phyloP scores from a whole-genome alignment of 768 basidiomycete genomes.

The Suillus alpinus region DNA sequence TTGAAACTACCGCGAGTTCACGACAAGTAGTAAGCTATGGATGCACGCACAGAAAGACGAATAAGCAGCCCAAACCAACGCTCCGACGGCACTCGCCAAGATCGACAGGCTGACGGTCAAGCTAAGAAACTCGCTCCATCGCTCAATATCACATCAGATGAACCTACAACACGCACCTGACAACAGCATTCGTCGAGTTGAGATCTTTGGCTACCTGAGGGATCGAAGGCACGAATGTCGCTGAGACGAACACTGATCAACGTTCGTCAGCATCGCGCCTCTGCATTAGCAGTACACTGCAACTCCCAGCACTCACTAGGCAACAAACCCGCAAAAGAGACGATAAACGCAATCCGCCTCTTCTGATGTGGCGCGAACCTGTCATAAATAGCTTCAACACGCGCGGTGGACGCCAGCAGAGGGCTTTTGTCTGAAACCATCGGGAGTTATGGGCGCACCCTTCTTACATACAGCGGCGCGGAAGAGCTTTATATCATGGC shows the following conservation, averaged over 20 bases:
- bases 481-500: background rate
- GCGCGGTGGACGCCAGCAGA: background rate
- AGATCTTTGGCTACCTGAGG: slow-evolving; percentile 65
- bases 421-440: slow-evolving; percentile 5
- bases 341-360: slow-evolving; percentile 47
- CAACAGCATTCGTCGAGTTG: slow-evolving; percentile 47
- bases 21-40: slow-evolving; percentile 10
- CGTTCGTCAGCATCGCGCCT: background rate
- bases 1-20: background rate
- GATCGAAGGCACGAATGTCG: slow-evolving; percentile 66
- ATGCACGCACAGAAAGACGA: slow-evolving; percentile 44
- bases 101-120: slow-evolving; percentile 53
- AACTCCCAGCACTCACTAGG: slow-evolving; percentile 42
- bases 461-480: background rate
- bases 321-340: slow-evolving; percentile 56
- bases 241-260: slow-evolving; percentile 58
- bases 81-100: slow-evolving; percentile 42
- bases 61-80: slow-evolving; percentile 51
- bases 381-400: background rate
- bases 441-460: background rate
- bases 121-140: slow-evolving; percentile 22
- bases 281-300: background rate
- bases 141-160: background rate
- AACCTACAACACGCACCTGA: slow-evolving; percentile 39
- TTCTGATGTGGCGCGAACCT: slow-evolving; percentile 53